Base-by-base conservation (phyloP, 2,329 filamentous ascomycete species). In the Trichoderma afroharzianum region DNA sequence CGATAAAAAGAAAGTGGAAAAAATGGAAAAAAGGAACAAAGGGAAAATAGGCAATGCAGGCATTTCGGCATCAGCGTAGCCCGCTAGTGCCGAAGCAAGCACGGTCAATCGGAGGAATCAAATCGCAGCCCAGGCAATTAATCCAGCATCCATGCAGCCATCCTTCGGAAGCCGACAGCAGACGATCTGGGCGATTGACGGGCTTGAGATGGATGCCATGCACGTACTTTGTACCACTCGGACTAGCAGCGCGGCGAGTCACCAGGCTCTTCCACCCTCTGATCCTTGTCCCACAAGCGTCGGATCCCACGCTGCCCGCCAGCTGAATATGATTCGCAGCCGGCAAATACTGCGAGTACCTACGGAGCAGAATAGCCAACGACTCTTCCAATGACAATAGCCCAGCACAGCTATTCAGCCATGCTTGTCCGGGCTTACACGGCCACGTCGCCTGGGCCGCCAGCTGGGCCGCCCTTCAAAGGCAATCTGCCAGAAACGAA, bases 131-230 rank as follows among this genome's bases (percentile, higher is more conserved):
- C 62, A 33, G 43, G 18, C 24, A 57, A 59, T 59, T 21, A 21
- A 33, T 59, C 57, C 57, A 59, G 64, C 64, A 47, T 62, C n/a
- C 11, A 24, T 53, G 47, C 47, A 53, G 47, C 47, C 47, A 62
- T 68, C 64, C 55, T 68, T 68, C 53, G 64, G 64, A 59, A 24
- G 53, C 64, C 33, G 24, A 61, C 64, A 61, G 64, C 53, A 68
- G 21, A 39, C 57, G 57, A 59, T 59, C 57, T 59, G 57, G 55
- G 43, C 43, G 43, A 50, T 50, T 21, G 43, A 50, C 24, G 57
- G 57, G 47, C n/a, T 12, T 53, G 47, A 53, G 47, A 43, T 43
- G 39, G 15, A 53, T 53, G 47, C 57, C 64, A 68, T 68, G 64
- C 64, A 68, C 32, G 64, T 39, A 33, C n/a, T 59, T 32, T 59